A percentile compares a stretch with the other conserved stretches of the same genome.
phyloP scores from a whole-genome alignment of 2,329 filamentous ascomycete genomes.

The Aspergillus chevalieri region DNA sequence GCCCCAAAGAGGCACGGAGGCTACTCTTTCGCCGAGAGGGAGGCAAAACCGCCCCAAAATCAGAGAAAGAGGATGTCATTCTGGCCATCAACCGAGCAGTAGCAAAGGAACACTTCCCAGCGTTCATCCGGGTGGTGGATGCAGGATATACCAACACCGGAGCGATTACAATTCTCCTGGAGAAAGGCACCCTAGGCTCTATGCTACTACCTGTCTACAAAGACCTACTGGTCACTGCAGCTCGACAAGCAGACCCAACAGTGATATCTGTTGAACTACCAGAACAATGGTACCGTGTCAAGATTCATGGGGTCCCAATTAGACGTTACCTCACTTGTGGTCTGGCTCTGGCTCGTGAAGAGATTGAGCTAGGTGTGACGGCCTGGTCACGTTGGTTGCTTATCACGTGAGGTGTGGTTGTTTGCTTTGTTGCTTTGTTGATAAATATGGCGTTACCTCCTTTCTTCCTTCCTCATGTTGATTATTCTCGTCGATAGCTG shows the following conservation, averaged over 20 bases:
- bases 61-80: background rate
- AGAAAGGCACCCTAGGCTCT: no score
- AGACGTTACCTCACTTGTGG: background rate
- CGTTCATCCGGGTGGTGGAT: background rate
- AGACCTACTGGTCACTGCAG: background rate
- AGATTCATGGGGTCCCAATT: background rate
- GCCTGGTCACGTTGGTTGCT: no score
- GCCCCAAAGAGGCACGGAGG: background rate
- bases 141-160: background rate
- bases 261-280: background rate
- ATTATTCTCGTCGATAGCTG: no score
- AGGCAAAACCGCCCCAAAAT: background rate
- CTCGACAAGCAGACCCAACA: background rate
- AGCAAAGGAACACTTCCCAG: background rate
- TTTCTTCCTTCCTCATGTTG: no score
- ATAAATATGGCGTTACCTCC: no score
- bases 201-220: no score
- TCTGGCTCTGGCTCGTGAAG: background rate
- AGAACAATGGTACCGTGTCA: background rate
- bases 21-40: background rate
- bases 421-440: no score
- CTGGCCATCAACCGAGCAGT: background rate
- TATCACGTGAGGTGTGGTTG: no score
- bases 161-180: no score
- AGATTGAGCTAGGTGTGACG: background rate